Base-by-base conservation (phyloP, 768 basidiomycete species). In the Tulasnella sp. region DNA sequence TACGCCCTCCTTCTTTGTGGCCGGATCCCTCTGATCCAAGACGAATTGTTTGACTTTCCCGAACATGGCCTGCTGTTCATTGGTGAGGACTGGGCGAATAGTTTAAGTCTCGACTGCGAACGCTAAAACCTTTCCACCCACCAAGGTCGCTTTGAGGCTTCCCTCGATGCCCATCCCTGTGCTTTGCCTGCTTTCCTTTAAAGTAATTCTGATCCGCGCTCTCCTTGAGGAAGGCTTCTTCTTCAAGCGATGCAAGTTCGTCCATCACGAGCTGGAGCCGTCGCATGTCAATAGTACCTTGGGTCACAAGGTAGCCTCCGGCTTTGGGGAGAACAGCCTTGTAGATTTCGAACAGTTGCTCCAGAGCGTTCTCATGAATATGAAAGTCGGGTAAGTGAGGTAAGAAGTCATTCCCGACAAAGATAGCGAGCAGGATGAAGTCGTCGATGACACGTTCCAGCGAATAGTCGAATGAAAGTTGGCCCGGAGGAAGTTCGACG, bases 401-500 rank as follows among this genome's bases (percentile, higher is more conserved):
- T 80, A 99, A 84, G 85, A 99, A 99, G 85, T 98, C 97, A 83
- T 99, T 99, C 42, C 98, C 98, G 73, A 99, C 92, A 81, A 99
- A 99, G 37, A 99, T 95, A 32, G 96, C 94, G 81, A 99, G 89
- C 9, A 99, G 87, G 82, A 99, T 93, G 84, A 99, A 99, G 86
- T 99, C 98, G 84, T 99, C 97, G 83, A 99, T 97, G 84, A 99
- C 87, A 46, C 94, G 91, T 83, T 99, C 98, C 80, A 99, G 89
- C 82, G 87, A 92, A 84, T 99, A 99, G 40, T 86, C 85, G 86
- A 98, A 98, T 0, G 91, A 88, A 5, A 96, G 85, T 26, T 86
- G 81, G 1, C 88, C 87, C 78, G 88, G 88, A 74, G 96, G 81
- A 61, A 81, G 77, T 0, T 81, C 90, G 88, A 81, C 82, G 35